Percentiles rank a stretch among this genome's conserved stretches.
Evolutionary conservation across 1,284 basidiomycete genomes (phyloP).

Genomic region (Apiotrichum gracile): DNA sequence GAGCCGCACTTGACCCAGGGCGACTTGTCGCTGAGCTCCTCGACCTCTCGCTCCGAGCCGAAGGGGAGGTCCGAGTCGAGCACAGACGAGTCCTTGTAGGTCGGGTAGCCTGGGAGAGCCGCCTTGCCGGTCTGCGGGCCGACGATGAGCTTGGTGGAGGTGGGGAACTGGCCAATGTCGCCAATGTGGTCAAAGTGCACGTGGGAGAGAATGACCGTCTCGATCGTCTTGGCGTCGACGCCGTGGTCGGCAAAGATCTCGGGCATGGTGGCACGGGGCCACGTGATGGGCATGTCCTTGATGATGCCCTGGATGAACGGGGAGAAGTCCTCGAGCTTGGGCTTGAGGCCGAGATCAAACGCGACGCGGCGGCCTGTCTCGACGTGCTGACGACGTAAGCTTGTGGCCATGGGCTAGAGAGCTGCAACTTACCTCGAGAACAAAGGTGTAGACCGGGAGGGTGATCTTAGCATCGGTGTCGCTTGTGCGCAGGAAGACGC

Average conservation of each 20-base stretch:
- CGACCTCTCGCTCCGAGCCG: slow-evolving; percentile 8
- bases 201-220: slow-evolving; percentile 11
- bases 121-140: slow-evolving; percentile 4
- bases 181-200: slow-evolving; percentile 18
- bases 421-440: slow-evolving; percentile 9
- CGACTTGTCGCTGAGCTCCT: slow-evolving; percentile 6
- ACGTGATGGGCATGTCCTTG: slow-evolving; percentile 9
- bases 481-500: slow-evolving; percentile 13
- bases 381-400: background rate
- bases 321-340: slow-evolving; percentile 11
- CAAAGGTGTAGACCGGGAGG: slow-evolving; percentile 13
- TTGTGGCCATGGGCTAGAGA: background rate
- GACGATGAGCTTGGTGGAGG: slow-evolving; percentile 12
- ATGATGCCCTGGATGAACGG: slow-evolving; percentile 12
- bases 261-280: background rate
- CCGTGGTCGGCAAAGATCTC: slow-evolving; percentile 5
- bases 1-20: slow-evolving; percentile 8
- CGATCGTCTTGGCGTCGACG: slow-evolving; percentile 3
- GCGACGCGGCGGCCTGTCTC: slow-evolving; percentile 6
- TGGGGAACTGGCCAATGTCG: slow-evolving; percentile 15
- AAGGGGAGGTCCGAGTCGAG: slow-evolving; percentile 13
- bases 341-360: slow-evolving; percentile 14
- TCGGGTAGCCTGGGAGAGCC: slow-evolving; percentile 14
- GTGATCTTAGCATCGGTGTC: slow-evolving; percentile 3
- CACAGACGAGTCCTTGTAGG: slow-evolving; percentile 5